Base-by-base conservation (phyloP, 2,329 filamentous ascomycete genomes). In the Fusarium acutatum region DNA sequence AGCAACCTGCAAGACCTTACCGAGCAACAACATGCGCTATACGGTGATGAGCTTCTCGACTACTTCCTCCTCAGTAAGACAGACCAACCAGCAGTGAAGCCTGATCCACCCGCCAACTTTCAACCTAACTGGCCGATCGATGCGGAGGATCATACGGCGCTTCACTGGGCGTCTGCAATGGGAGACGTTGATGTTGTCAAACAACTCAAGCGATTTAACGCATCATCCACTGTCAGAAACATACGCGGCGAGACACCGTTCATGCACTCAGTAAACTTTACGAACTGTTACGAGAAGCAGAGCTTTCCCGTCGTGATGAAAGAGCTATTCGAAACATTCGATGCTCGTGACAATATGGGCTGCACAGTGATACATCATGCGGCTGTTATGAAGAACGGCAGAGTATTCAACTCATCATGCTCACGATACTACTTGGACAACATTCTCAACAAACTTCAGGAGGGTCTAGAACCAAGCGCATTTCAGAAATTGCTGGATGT, bases 151-250 rank as follows among this genome's bases (percentile, higher is more conserved):
- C 95, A 98, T 79, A 97, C 95, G 6, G 95, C 96, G 11, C 88
- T 99, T 74, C 96, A 99, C 80, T 99, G 96, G 96, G 96, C 95
- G 24, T 95, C 94, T 60, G 94, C 96, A 30, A 99, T 99, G 96
- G 96, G 96, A 66, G 96, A 98, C 75, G 87, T 98, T 35, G 93
- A 96, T 54, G 94, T 98, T 22, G 94, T 98, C 70, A 94, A 92
- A 81, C 93, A 97, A 81, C 86, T 99, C 24, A 92, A 96, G 76
- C 88, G 91, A 44, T 94, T 95, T 69, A 92, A 93, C 46, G 95
- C 96, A 17, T 90, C 90, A 69, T 86, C 94, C 22, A 89, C 90
- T 35, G 90, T 92, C 6, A 88, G 92, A 60, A 95, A 95, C 64
- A 84, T 89, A 49, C 86, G 90, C 26, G 92, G 93, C 64, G 96